Percentiles rank a stretch among this genome's conserved stretches.
phyloP scores from a whole-genome alignment of 1,284 basidiomycete species.

The Cryptococcus sp. region DNA sequence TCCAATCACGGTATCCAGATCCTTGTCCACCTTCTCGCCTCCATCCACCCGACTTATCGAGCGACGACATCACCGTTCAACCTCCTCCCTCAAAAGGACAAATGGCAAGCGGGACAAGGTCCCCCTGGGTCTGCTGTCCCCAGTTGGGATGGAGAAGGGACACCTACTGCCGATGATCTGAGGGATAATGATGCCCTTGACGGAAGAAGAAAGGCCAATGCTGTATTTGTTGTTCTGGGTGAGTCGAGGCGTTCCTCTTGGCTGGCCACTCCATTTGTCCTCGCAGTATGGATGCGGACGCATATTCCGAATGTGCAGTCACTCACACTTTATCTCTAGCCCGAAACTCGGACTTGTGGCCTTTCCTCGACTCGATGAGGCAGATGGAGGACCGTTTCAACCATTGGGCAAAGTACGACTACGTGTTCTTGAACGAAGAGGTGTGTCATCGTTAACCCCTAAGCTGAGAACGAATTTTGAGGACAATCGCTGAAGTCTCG shows the following conservation, averaged over 20 bases:
- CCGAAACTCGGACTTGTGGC: constrained; percentile 75
- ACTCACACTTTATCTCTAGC: constrained; percentile 51
- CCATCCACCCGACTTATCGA: constrained; percentile 48
- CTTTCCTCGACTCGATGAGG: constrained; percentile 61
- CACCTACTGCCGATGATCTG: constrained; percentile 32
- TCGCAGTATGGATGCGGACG: background rate
- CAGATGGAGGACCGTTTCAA: constrained; percentile 63
- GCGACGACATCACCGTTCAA: constrained; percentile 37
- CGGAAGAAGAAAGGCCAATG: constrained; percentile 67
- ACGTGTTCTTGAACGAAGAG: constrained; percentile 82
- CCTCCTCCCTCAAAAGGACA: constrained; percentile 15
- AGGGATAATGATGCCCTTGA: constrained; percentile 30
- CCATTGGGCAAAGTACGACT: constrained; percentile 79
- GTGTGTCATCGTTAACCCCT: constrained; percentile 10
- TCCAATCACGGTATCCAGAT: constrained; percentile 23
- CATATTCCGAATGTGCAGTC: no score
- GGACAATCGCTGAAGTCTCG: no score
- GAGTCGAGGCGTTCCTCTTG: constrained; percentile 7
- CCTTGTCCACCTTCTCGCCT: constrained; percentile 44
- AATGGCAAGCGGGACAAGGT: constrained; percentile 10
- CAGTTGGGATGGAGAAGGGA: constrained; percentile 13
- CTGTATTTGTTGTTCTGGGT: constrained; percentile 75
- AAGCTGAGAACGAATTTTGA: no score
- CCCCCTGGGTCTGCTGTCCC: constrained; percentile 31
- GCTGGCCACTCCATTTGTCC: no score